A percentile compares a stretch with the other conserved stretches of the same genome.
Conservation (phyloP, 2,329 filamentous ascomycete genomes). For the Leptographium galeiforme region DNA sequence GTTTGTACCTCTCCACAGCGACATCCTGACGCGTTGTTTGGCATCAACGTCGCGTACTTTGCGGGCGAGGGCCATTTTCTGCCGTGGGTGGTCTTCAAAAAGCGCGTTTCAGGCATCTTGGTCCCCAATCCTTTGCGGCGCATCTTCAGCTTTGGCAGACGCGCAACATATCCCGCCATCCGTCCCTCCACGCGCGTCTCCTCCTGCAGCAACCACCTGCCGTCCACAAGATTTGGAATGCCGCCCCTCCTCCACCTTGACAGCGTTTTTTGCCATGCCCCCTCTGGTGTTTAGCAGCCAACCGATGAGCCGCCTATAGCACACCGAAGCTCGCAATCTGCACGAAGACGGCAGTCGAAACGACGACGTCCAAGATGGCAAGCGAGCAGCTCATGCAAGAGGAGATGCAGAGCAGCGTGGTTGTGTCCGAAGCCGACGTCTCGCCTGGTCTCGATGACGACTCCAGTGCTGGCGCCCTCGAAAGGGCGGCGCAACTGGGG, state of each 20-base stretch:
- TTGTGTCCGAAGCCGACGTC: slow-evolving; percentile 32
- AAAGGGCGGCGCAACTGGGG: slow-evolving; percentile 15
- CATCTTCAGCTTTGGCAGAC: slow-evolving; percentile 1
- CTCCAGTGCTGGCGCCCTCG: slow-evolving; percentile 17
- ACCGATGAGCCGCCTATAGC: slow-evolving; percentile 1
- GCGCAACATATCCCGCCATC: background rate
- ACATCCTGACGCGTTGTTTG: slow-evolving; percentile 9
- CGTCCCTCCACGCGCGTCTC: background rate
- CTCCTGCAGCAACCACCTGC: background rate
- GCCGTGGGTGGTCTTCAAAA: background rate
- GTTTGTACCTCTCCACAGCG: background rate
- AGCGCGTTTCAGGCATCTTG: slow-evolving; percentile 2
- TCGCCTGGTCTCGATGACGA: slow-evolving; percentile 16
- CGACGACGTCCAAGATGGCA: slow-evolving; percentile 22
- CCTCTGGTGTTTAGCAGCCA: background rate
- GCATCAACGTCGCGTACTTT: slow-evolving; percentile 7
- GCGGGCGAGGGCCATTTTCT: background rate
- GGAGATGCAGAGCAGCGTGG: slow-evolving; percentile 41
- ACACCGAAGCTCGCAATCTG: background rate
- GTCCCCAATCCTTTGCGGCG: slow-evolving; percentile 7
- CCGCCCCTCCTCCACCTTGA: background rate
- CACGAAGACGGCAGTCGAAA: background rate
- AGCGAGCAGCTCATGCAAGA: slow-evolving; percentile 43
- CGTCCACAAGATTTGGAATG: slow-evolving; percentile 1
- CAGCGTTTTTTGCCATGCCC: slow-evolving; percentile 8